Conservation (phyloP, 179 eudicot genomes). For the Amaranthus tricolor region DNA sequence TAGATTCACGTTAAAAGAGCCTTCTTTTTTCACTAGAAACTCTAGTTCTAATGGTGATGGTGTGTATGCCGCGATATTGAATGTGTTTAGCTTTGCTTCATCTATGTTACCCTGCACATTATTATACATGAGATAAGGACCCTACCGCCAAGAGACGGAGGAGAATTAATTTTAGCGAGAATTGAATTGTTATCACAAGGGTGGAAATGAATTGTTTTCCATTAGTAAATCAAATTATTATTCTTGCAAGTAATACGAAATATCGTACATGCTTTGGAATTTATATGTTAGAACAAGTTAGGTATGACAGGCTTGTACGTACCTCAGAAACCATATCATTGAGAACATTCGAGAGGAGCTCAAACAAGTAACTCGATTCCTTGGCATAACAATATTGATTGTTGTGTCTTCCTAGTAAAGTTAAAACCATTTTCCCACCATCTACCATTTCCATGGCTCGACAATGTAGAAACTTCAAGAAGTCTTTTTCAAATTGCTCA, state of each 20-base stretch:
- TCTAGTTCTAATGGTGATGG: constrained; percentile 19
- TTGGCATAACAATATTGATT: background rate
- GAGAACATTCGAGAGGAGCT: constrained; percentile 1
- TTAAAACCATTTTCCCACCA: constrained; percentile 5
- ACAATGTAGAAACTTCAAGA: background rate
- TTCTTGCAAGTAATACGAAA: background rate
- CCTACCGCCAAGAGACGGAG: too few relatives aligned
- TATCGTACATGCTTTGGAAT: too few relatives aligned
- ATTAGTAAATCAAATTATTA: too few relatives aligned
- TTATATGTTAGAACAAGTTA: too few relatives aligned
- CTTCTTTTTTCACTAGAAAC: constrained; percentile 6
- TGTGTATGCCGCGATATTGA: constrained; percentile 12
- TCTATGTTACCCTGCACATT: constrained; percentile 23
- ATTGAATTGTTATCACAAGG: too few relatives aligned
- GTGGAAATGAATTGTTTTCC: too few relatives aligned
- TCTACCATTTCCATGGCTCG: background rate
- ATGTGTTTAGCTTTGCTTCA: constrained; percentile 23
- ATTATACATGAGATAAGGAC: too few relatives aligned
- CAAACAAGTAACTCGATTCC: background rate
- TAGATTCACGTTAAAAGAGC: background rate
- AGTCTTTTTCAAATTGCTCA: background rate
- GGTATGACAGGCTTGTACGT: background rate
- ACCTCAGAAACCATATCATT: constrained; percentile 11
- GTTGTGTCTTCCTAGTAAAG: background rate
- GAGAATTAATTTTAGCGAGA: too few relatives aligned